These are phyloP conservation scores for Solanum chilense DNA, from an alignment of 257 asterid species.

Conservation along the genomic window DNA sequence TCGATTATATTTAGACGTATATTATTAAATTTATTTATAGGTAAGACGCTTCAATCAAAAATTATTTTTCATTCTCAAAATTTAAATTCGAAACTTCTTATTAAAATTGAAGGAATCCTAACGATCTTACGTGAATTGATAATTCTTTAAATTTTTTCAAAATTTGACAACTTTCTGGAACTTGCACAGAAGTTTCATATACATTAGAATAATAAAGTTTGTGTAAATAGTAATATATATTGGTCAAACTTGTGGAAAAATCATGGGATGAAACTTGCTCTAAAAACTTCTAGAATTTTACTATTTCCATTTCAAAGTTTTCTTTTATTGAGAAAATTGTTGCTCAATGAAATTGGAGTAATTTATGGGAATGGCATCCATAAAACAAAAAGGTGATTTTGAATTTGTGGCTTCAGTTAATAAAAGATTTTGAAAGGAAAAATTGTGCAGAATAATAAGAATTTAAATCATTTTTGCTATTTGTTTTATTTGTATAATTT, in stretches of 20 bases:
- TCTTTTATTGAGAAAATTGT: not conserved
- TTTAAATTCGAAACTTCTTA: not conserved
- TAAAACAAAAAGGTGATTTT: not conserved
- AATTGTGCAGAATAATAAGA: not conserved
- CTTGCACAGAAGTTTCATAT: not conserved
- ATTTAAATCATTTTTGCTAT: no score
- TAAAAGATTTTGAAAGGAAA: not conserved
- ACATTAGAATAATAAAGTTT: not conserved
- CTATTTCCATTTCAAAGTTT: not conserved
- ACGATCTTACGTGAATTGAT: rapidly evolving
- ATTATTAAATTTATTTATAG: rapidly evolving
- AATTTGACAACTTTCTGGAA: not conserved
- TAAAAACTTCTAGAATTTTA: not conserved
- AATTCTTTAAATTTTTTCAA: not conserved
- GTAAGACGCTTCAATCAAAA: rapidly evolving
- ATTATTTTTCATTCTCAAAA: rapidly evolving
- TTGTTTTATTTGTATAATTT: no score
- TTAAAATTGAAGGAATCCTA: not conserved
- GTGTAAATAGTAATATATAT: not conserved
- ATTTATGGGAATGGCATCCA: not conserved
- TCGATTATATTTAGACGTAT: not conserved
- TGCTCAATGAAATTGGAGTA: not conserved
- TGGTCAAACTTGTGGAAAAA: not conserved
- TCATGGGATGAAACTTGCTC: not conserved
- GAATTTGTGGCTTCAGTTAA: not conserved